These are phyloP conservation scores for Melampsora americana DNA, from an alignment of 1,284 basidiomycete genomes.

Conservation along the genomic window DNA sequence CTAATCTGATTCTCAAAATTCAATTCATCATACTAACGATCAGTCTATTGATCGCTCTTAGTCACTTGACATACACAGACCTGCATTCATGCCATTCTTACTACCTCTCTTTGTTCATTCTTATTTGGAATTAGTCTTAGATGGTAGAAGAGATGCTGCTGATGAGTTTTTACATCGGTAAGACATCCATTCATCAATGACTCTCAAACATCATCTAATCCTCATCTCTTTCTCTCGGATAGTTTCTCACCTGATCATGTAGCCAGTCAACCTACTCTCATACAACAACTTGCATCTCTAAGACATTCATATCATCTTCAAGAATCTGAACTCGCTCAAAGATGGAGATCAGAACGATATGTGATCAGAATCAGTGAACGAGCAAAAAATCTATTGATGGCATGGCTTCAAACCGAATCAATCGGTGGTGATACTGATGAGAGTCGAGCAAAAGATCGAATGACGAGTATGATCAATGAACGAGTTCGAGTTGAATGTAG, in stretches of 20 bases:
- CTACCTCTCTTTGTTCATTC: slow-evolving; percentile 97
- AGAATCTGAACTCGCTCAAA: slow-evolving; percentile 67
- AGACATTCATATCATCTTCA: slow-evolving; percentile 75
- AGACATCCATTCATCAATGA: slow-evolving; percentile 4
- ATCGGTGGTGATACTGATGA: slow-evolving; percentile 71
- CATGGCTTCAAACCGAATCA: slow-evolving; percentile 90
- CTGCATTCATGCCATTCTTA: slow-evolving; percentile 85
- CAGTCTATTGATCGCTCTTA: neutral
- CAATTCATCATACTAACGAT: neutral
- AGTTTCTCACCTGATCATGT: slow-evolving; percentile 50
- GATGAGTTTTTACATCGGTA: slow-evolving; percentile 55
- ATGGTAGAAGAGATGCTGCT: slow-evolving; percentile 82
- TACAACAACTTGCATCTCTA: slow-evolving; percentile 78
- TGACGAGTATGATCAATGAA: slow-evolving; percentile 70
- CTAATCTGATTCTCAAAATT: neutral
- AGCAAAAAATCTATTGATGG: slow-evolving; percentile 83
- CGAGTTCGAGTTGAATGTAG: slow-evolving; percentile 84
- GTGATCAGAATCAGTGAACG: slow-evolving; percentile 84
- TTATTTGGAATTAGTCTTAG: slow-evolving; percentile 87
- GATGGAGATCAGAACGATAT: slow-evolving; percentile 87
- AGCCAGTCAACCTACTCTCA: slow-evolving; percentile 64
- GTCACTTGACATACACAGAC: slow-evolving; percentile 56
- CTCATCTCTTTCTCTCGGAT: neutral
- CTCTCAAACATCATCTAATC: slow-evolving; percentile 18
- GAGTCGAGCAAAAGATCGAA: slow-evolving; percentile 70